A percentile compares a stretch with the other conserved stretches of the same genome.
Evolutionary conservation across 176 grass and related monocot genomes (phyloP).

Genomic region (Rhipidocladum racemiflorum): DNA sequence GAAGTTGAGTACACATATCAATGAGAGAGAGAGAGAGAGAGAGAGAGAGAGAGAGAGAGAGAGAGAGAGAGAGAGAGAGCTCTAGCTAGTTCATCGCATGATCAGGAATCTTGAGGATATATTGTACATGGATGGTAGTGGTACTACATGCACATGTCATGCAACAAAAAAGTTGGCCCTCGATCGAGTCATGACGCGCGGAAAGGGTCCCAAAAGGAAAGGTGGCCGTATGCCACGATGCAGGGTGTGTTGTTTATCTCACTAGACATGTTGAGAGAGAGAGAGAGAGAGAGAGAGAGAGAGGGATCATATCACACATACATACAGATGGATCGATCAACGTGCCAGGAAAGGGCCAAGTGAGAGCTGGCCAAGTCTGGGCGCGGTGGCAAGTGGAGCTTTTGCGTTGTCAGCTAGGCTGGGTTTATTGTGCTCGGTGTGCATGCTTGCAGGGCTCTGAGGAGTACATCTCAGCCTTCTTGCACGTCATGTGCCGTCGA

Average conservation of each 20-base stretch:
- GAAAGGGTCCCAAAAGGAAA: not conserved
- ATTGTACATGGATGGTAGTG: slow-evolving; percentile 8
- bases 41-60: too few species aligned
- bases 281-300: not conserved
- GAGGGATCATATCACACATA: not conserved
- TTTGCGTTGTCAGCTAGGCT: not conserved
- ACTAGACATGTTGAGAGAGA: not conserved
- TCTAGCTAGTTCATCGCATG: not conserved
- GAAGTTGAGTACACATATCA: not conserved
- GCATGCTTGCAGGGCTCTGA: not conserved
- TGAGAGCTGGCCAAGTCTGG: not conserved
- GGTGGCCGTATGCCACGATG: not conserved
- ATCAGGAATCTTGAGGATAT: slow-evolving; percentile 44
- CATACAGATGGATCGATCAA: not conserved
- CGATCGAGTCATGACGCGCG: not conserved
- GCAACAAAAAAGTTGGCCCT: slow-evolving; percentile 10
- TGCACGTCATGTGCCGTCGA: slow-evolving; percentile 41
- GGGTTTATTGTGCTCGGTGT: too few species aligned
- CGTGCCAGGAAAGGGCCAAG: not conserved
- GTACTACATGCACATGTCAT: slow-evolving; percentile 14
- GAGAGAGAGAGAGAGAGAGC: not conserved
- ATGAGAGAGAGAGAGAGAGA: not conserved
- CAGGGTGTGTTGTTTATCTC: not conserved
- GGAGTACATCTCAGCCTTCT: slow-evolving; percentile 28
- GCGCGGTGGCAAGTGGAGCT: not conserved